Conservation (phyloP, 148 eudicot genomes). For the Rhododendron simsii region DNA sequence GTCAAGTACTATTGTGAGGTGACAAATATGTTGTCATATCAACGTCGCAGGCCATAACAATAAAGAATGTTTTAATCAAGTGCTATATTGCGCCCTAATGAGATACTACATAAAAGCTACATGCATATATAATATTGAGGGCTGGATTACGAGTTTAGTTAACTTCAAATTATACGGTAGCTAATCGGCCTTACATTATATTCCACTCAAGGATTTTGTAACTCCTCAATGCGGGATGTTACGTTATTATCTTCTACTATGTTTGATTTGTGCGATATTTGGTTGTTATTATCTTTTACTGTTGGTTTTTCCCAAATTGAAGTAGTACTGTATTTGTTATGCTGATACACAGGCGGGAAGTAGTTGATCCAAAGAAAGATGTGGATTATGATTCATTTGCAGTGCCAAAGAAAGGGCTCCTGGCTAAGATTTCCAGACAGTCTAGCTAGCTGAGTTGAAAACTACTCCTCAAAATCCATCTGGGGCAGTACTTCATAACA, state of each 20-base stretch:
- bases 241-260: background rate
- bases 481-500: background rate
- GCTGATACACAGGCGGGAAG: slow-evolving; percentile 37
- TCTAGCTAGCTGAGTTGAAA: background rate
- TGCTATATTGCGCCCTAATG: too few species aligned
- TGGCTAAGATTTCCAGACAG: slow-evolving; percentile 20
- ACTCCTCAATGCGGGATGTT: too few species aligned
- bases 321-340: background rate
- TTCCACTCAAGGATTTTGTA: too few species aligned
- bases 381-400: slow-evolving; percentile 62
- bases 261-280: background rate
- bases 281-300: background rate
- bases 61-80: too few species aligned
- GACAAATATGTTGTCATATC: background rate
- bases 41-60: background rate
- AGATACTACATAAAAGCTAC: background rate
- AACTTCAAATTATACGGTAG: too few species aligned
- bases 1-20: background rate
- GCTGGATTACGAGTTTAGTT: background rate
- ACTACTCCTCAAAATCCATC: background rate
- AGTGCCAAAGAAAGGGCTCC: slow-evolving; percentile 55
- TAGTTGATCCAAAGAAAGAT: slow-evolving; percentile 41
- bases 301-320: background rate
- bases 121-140: background rate
- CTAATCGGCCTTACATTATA: too few species aligned